A percentile compares a stretch with the other conserved stretches of the same genome.
Evolutionary conservation across 2,329 filamentous ascomycete genomes (phyloP).

Genomic region (Hypoxylon sp.): DNA sequence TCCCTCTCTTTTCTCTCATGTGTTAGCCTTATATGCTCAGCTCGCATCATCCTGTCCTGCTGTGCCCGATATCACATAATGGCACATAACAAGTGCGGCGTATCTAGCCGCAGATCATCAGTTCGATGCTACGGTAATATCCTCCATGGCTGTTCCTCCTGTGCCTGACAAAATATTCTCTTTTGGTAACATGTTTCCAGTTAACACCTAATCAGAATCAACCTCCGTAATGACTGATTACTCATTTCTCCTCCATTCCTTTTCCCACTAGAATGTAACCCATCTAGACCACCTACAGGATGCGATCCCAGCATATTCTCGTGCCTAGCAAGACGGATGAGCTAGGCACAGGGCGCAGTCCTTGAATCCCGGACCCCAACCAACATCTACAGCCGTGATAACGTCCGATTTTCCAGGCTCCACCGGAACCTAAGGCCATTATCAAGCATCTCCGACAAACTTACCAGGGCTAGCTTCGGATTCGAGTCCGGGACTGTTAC

Average conservation of each 20-base stretch:
- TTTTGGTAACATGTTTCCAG: conserved; percentile 18
- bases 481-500: conserved; percentile 27
- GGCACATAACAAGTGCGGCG: conserved; percentile 25
- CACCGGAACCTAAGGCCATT: conserved; percentile 19
- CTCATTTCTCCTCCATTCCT: conserved; percentile 22
- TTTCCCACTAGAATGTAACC: conserved; percentile 35
- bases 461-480: conserved; percentile 22
- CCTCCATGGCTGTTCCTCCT: conserved; percentile 24
- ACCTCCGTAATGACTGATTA: conserved; percentile 19
- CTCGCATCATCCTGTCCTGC: conserved; percentile 29
- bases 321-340: conserved; percentile 42
- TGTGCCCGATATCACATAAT: conserved; percentile 21
- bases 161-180: conserved; percentile 15
- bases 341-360: conserved; percentile 41
- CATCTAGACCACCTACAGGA: conserved; percentile 30
- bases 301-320: conserved; percentile 33
- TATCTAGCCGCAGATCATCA: conserved; percentile 27
- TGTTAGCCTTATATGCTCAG: conserved; percentile 26
- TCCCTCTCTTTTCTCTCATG: conserved; percentile 14
- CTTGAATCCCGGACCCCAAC: conserved; percentile 42
- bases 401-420: conserved; percentile 17
- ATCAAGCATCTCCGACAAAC: conserved; percentile 15
- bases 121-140: conserved; percentile 37
- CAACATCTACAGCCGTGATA: conserved; percentile 34
- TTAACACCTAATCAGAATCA: conserved; percentile 16